Conservation (phyloP, 495 filamentous ascomycete species). For the Echria macrotheca region DNA sequence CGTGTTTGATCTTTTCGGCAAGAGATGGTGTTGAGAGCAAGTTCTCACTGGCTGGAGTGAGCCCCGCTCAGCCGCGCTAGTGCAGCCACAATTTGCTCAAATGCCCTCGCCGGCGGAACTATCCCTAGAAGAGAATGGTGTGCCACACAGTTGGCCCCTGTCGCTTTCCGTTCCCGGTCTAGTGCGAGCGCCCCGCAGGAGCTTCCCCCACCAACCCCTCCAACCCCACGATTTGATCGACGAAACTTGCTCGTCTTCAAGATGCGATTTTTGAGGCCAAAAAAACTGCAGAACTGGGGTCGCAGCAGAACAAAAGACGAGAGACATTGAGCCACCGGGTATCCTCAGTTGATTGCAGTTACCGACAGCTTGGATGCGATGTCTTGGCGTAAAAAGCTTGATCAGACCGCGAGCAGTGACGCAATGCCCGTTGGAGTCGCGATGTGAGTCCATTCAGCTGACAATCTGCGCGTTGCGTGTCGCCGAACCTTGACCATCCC, state of each 20-base stretch:
- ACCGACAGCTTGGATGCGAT: neutral
- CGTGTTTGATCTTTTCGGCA: no score
- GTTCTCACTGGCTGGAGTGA: conserved; percentile 23
- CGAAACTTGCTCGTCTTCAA: neutral
- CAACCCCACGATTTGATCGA: conserved; percentile 2
- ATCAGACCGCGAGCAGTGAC: neutral
- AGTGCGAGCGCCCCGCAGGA: neutral
- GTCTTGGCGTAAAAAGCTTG: neutral
- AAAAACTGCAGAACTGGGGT: neutral
- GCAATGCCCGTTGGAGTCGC: neutral
- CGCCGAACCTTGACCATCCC: neutral
- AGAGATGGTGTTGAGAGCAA: conserved; percentile 17
- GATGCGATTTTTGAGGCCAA: neutral
- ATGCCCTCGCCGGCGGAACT: conserved; percentile 29
- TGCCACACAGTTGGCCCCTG: conserved; percentile 6
- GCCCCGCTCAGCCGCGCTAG: conserved; percentile 17
- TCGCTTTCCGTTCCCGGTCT: conserved; percentile 3
- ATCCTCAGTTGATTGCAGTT: no score
- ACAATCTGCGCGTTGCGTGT: neutral
- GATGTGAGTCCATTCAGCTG: neutral
- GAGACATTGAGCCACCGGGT: no score
- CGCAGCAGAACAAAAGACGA: no score
- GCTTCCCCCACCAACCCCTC: neutral
- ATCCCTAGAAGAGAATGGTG: conserved; percentile 14
- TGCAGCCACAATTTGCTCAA: conserved; percentile 45